Conservation (phyloP, 1,139 yeast species). For the Yamadazyma friedrichii region DNA sequence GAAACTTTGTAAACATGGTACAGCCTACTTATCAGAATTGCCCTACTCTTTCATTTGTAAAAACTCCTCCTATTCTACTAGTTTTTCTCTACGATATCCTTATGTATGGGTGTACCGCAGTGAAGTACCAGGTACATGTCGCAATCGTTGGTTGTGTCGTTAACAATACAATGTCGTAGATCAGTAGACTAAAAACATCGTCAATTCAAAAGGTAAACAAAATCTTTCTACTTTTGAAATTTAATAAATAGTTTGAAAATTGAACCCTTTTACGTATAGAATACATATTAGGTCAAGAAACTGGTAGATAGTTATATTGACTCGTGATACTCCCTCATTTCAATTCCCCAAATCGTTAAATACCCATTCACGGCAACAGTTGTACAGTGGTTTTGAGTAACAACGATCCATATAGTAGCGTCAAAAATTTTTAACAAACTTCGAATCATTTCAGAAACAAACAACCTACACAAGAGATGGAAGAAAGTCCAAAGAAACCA, state of each 20-base stretch:
- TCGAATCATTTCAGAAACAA: not conserved
- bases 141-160: not conserved
- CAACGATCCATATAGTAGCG: not conserved
- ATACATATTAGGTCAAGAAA: not conserved
- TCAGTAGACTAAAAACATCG: slow-evolving; percentile 3
- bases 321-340: no score
- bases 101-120: no score
- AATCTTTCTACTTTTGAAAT: not conserved
- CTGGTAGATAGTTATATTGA: not conserved
- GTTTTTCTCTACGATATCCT: no score
- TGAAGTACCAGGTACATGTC: no score
- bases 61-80: no score
- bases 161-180: not conserved
- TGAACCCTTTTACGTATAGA: not conserved
- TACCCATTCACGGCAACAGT: no score
- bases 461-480: slow-evolving; percentile 9
- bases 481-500: slow-evolving; percentile 26
- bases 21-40: no score
- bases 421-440: not conserved
- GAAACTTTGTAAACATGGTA: no score
- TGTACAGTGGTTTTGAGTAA: no score
- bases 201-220: slow-evolving; percentile 7
- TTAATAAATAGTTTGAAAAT: not conserved
- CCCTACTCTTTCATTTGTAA: no score
- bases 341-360: no score